Conservation (phyloP, 257 asterid species). For the Fraxinus anomala region DNA sequence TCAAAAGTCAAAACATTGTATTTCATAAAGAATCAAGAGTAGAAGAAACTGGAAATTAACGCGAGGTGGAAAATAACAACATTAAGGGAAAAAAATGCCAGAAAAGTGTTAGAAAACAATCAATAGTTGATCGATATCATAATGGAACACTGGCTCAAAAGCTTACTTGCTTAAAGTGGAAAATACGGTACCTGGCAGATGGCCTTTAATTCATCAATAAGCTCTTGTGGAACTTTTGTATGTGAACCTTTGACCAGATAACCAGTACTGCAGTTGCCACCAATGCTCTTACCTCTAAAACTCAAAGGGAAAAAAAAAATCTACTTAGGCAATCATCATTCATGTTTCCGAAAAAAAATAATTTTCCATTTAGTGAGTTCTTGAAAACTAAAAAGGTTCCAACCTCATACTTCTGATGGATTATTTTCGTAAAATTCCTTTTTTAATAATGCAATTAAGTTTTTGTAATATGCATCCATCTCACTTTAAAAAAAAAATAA, state of each 20-base stretch:
- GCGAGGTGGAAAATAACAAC: background rate
- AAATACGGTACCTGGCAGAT: slow-evolving; percentile 65
- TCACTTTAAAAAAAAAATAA: background rate
- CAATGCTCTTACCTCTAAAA: slow-evolving; percentile 49
- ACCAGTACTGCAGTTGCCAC: slow-evolving; percentile 69
- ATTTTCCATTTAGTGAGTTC: background rate
- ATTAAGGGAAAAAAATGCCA: background rate
- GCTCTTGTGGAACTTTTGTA: slow-evolving; percentile 54
- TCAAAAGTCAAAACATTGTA: background rate
- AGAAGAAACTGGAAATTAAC: background rate
- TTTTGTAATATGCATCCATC: no score
- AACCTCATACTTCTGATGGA: no score
- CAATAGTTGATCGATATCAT: background rate
- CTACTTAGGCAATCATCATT: background rate
- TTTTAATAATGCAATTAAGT: no score
- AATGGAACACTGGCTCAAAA: background rate
- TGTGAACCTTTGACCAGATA: slow-evolving; percentile 72
- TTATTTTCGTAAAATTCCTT: no score
- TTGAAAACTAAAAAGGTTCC: no score
- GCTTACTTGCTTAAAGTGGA: background rate
- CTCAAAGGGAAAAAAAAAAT: slow-evolving; percentile 9
- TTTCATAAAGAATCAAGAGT: background rate
- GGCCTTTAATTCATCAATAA: slow-evolving; percentile 62
- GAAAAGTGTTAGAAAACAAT: no score
- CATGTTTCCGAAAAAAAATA: background rate